Base-by-base conservation (phyloP, 768 basidiomycete species). In the Megacollybia marginata region DNA sequence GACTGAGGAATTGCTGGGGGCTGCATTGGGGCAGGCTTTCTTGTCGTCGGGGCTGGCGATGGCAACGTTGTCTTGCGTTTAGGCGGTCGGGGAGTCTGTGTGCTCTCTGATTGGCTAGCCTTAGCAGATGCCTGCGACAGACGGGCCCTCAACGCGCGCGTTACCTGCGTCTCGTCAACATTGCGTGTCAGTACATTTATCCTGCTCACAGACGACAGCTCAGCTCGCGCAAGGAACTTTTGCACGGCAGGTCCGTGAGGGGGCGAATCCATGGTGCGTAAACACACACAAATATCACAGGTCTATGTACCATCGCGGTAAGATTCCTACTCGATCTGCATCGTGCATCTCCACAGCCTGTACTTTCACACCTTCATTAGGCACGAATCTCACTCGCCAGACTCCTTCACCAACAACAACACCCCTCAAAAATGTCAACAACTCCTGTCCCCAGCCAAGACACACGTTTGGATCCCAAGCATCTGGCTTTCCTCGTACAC, bases 111-210 rank as follows among this genome's bases (percentile, higher is more conserved):
- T 28, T 28, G 23, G 23, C 23, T 74, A 5, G 89, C 87, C 68
- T 92, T 92, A 75, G 85, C 90, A 1, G 85, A 83, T 19, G 89
- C 89, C 66, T 89, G 88, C 0, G 86, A 78, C 47, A 92, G 77
- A 56, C 88, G 83, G 57, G 88, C 76, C 53, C 90, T 82, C 50
- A 92, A 75, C 48, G 78, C 82, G 62, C 86, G 85, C 60, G 88
- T 87, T 32, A 92, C 80, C 89, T 92, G 70, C 57, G 57, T 52
- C 54, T 59, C 23, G 23, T 28, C 23, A 28, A 6, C 6, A 28
- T 28, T 2, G 23, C 23, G 23, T 28, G 23, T 28, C 23, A 28
- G 23, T 6, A 28, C 23, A 3, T 28, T 28, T 3, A 28, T 28
- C 6, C 23, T 49, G 75, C 86, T 67, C 64, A 91, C 89, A 74